A percentile compares a stretch with the other conserved stretches of the same genome.
phyloP scores from a whole-genome alignment of 2,329 filamentous ascomycete genomes.

The Aspergillus transmontanensis region DNA sequence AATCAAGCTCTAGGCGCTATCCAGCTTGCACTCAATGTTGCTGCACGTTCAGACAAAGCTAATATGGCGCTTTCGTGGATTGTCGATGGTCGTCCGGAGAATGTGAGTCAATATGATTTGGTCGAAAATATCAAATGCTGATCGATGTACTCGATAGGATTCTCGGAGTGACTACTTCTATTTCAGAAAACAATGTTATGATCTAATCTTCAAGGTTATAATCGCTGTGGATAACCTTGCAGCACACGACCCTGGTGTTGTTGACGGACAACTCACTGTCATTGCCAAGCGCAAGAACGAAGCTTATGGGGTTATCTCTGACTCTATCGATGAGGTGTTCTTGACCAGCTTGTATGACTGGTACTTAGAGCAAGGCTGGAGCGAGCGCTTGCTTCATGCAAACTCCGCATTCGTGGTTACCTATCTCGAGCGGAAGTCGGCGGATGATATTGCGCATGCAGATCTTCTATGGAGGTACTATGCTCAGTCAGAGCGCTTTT shows the following conservation, averaged over 20 bases:
- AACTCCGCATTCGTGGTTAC: conserved; percentile 83
- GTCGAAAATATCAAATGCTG: conserved; percentile 12
- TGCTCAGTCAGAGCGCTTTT: conserved; percentile 79
- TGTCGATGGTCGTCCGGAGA: conserved; percentile 73
- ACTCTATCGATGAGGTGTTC: conserved; percentile 89
- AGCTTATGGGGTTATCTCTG: conserved; percentile 87
- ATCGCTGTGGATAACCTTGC: conserved; percentile 73
- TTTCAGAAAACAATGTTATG: conserved; percentile 77
- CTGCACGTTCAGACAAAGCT: conserved; percentile 80
- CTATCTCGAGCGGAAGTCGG: conserved; percentile 78
- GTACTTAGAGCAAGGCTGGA: conserved; percentile 86
- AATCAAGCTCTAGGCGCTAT: conserved; percentile 65
- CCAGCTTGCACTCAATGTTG: conserved; percentile 80
- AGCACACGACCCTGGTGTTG: conserved; percentile 67
- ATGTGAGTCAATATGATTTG: conserved; percentile 37
- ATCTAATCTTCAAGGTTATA: conserved; percentile 82
- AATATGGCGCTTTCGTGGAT: conserved; percentile 86
- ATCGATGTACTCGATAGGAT: conserved; percentile 53
- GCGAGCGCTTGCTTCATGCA: conserved; percentile 80
- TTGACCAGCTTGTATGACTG: conserved; percentile 97
- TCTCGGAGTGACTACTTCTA: conserved; percentile 68
- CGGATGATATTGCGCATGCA: conserved; percentile 73
- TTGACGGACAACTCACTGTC: conserved; percentile 77
- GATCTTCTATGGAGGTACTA: conserved; percentile 94
- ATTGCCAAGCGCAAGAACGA: conserved; percentile 79